Percentiles rank a stretch among this genome's conserved stretches.
These are phyloP conservation scores for Chaetothyriales sp. DNA, from an alignment of 2,329 filamentous ascomycete species.

Conservation along the genomic window DNA sequence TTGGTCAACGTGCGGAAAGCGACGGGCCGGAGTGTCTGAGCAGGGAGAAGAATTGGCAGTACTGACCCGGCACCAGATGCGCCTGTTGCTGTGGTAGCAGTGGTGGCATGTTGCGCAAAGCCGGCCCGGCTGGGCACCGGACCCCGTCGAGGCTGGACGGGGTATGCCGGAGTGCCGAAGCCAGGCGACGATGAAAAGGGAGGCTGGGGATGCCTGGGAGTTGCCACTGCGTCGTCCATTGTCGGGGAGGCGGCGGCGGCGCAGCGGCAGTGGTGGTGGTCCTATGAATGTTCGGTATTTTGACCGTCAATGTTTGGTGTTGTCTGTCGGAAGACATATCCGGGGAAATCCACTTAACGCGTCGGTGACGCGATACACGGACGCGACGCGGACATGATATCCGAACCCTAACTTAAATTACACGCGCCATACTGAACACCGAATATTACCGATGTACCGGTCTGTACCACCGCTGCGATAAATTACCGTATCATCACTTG, in stretches of 20 bases:
- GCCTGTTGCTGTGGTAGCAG: conserved; percentile 34
- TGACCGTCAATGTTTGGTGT: not conserved
- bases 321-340: not conserved
- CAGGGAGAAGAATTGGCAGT: conserved; percentile 77
- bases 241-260: not conserved
- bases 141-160: conserved; percentile 39
- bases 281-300: not conserved
- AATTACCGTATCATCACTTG: not conserved
- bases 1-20: conserved; percentile 95
- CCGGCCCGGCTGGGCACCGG: conserved; percentile 22
- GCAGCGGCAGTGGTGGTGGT: not conserved
- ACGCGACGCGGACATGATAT: too few species aligned
- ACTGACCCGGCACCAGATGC: conserved; percentile 42
- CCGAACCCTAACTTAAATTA: too few species aligned
- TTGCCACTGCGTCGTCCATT: conserved; percentile 19
- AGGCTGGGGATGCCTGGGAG: conserved; percentile 10
- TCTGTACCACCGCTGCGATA: not conserved
- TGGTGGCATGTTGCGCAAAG: conserved; percentile 7
- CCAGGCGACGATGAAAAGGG: conserved; percentile 65
- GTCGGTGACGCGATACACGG: too few species aligned
- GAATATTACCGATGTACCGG: not conserved
- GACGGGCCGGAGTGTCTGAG: conserved; percentile 71
- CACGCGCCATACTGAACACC: too few species aligned
- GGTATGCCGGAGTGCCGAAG: conserved; percentile 75
- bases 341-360: too few species aligned